Evolutionary conservation across 495 filamentous ascomycete genomes (phyloP), one percentile per base, ranked within the genome.

Genomic region (Xylaria nigripes): DNA sequence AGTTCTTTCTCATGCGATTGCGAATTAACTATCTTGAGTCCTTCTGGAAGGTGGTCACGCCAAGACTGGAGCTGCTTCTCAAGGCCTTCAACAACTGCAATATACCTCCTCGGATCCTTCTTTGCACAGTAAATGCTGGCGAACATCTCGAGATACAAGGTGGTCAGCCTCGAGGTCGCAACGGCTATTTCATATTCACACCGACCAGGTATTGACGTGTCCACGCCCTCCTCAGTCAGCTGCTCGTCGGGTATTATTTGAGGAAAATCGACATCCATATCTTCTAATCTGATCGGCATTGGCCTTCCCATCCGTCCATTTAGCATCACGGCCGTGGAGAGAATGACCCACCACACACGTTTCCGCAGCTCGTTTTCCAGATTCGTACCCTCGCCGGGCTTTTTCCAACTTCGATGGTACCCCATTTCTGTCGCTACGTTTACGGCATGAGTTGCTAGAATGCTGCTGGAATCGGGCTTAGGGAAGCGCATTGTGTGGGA

Each of bases 201-300:
- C 57, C 77, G 75, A 52, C 76, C 80, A 47, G 68, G 65, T 63
- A 66, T 74, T 16, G 66, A 64, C 18, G 74, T 72, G 48, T 79
- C 68, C 16, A 76, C 65, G 10, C 77, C 71, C 13, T 75, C 66
- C 22, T 85, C 78, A 1, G 72, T 69, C 5, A 84, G 74, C 29
- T 82, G 73, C 57, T 86, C 80, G 62, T 92, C 87, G 54, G 84
- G 71, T 45, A 90, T 72, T 15, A 78, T 65, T 46, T 86, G 77
- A 1, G 86, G 88, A 24, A 89, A 77, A 55, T 89, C 87, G 41
- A 85, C 76, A 62, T 91, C 88, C 60, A 86, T 82, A 61, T 92
- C 87, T 32, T 86, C 81, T 10, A 79, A 51, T 22, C 79, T 73
- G 16, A 92, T 70, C 1, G 83, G 75, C 84, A 90, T 88, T 16